Percentiles rank a stretch among this genome's conserved stretches.
Evolutionary conservation across 1,284 basidiomycete genomes (phyloP).

Genomic region (Schizophyllum commune): DNA sequence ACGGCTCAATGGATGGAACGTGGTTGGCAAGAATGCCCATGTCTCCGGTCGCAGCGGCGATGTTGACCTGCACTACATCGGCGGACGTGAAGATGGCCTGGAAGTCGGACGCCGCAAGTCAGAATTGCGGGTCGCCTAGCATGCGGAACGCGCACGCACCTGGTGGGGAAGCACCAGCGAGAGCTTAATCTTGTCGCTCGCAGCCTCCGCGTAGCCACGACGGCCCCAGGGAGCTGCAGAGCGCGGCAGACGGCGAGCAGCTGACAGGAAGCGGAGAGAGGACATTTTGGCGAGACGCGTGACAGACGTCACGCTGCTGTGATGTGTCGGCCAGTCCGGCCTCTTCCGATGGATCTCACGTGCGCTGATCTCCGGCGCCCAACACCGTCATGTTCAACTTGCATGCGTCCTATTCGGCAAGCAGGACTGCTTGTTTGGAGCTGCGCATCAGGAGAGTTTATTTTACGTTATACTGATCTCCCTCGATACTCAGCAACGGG

Average conservation of each 20-base stretch:
- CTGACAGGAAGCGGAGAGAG: constrained; percentile 62
- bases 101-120: constrained; percentile 7
- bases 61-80: constrained; percentile 91
- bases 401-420: too few species aligned
- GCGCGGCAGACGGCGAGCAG: constrained; percentile 47
- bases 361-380: background rate
- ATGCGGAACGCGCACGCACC: constrained; percentile 43
- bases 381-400: too few species aligned
- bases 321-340: constrained; percentile 10
- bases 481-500: too few species aligned
- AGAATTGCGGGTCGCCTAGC: constrained; percentile 3
- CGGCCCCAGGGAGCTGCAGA: constrained; percentile 45
- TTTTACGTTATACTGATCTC: too few species aligned
- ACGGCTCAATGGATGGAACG: constrained; percentile 87
- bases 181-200: constrained; percentile 77
- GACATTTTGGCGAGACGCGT: constrained; percentile 40
- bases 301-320: constrained; percentile 20
- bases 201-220: constrained; percentile 82
- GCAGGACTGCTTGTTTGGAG: too few species aligned
- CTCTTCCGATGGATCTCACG: background rate
- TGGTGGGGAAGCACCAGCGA: constrained; percentile 91
- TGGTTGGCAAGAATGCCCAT: constrained; percentile 99
- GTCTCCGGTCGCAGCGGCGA: constrained; percentile 90
- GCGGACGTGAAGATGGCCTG: constrained; percentile 83
- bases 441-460: too few species aligned